Percentiles rank a stretch among this genome's conserved stretches.
Conservation (phyloP, 345 rosid species). For the Melaleuca alternifolia region DNA sequence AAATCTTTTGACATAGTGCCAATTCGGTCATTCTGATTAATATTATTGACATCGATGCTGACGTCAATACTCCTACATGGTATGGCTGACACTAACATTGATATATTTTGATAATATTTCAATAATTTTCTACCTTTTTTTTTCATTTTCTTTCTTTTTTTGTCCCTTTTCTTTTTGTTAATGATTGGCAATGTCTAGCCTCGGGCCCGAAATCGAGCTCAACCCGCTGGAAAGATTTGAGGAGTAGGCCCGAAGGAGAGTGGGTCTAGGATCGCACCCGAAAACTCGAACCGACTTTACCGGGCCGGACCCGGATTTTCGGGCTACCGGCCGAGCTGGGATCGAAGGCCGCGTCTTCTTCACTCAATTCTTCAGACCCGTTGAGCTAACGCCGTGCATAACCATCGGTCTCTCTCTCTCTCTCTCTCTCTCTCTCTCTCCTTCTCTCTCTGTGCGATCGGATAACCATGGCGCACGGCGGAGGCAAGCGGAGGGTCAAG, state of each 20-base stretch:
- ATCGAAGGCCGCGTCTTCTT: neutral
- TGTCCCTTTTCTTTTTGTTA: too few species aligned
- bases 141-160: too few species aligned
- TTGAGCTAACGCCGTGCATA: neutral
- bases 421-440: neutral
- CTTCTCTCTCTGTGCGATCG: neutral
- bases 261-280: neutral
- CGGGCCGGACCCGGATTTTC: neutral
- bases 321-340: neutral
- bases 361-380: neutral
- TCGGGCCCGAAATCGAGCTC: neutral
- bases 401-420: neutral
- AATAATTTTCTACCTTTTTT: too few species aligned
- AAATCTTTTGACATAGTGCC: too few species aligned
- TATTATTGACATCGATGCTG: too few species aligned
- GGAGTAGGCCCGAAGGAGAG: neutral
- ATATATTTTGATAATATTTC: too few species aligned
- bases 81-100: too few species aligned
- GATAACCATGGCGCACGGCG: constrained; percentile 79
- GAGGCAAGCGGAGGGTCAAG: constrained; percentile 49
- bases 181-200: too few species aligned
- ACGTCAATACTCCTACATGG: too few species aligned
- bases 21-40: too few species aligned
- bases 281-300: neutral
- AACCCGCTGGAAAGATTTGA: neutral